A percentile compares a stretch with the other conserved stretches of the same genome.
phyloP scores from a whole-genome alignment of 2,329 filamentous ascomycete genomes.

The Xylaria sp. region DNA sequence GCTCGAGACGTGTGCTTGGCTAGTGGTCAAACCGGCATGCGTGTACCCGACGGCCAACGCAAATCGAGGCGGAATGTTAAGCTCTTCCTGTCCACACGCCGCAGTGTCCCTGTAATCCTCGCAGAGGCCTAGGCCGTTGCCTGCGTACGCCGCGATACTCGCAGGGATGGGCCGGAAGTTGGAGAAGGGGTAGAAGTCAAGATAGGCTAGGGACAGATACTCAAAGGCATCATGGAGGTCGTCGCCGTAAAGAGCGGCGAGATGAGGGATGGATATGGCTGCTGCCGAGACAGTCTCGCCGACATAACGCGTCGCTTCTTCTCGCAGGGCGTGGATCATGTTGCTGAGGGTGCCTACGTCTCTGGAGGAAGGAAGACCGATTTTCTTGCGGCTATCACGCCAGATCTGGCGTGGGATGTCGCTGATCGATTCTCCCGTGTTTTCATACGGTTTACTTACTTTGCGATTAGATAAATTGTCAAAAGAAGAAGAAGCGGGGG shows the following conservation, averaged over 20 bases:
- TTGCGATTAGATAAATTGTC: slow-evolving; percentile 21
- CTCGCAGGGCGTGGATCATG: slow-evolving; percentile 35
- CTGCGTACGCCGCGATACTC: slow-evolving; percentile 28
- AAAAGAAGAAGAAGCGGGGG: background rate
- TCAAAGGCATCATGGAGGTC: slow-evolving; percentile 36
- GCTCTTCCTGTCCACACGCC: slow-evolving; percentile 29
- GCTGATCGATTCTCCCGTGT: slow-evolving; percentile 19
- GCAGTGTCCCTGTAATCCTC: slow-evolving; percentile 26
- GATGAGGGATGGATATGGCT: slow-evolving; percentile 35
- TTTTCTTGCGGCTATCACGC: slow-evolving; percentile 24
- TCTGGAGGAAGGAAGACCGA: slow-evolving; percentile 28
- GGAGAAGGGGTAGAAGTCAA: slow-evolving; percentile 19
- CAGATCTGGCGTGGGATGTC: slow-evolving; percentile 24
- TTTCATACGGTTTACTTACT: slow-evolving; percentile 22
- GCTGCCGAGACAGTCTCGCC: slow-evolving; percentile 35
- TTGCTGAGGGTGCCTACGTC: slow-evolving; percentile 36
- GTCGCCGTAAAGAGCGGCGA: slow-evolving; percentile 34
- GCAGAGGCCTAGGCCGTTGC: slow-evolving; percentile 36
- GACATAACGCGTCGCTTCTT: slow-evolving; percentile 20
- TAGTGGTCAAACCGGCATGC: slow-evolving; percentile 30
- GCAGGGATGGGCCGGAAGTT: slow-evolving; percentile 14
- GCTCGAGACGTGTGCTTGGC: slow-evolving; percentile 15
- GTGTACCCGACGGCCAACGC: slow-evolving; percentile 32
- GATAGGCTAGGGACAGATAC: slow-evolving; percentile 29
- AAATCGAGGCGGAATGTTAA: slow-evolving; percentile 11